These are phyloP conservation scores for Neofusicoccum kwambonambiense DNA, from an alignment of 2,329 filamentous ascomycete species.

Conservation along the genomic window DNA sequence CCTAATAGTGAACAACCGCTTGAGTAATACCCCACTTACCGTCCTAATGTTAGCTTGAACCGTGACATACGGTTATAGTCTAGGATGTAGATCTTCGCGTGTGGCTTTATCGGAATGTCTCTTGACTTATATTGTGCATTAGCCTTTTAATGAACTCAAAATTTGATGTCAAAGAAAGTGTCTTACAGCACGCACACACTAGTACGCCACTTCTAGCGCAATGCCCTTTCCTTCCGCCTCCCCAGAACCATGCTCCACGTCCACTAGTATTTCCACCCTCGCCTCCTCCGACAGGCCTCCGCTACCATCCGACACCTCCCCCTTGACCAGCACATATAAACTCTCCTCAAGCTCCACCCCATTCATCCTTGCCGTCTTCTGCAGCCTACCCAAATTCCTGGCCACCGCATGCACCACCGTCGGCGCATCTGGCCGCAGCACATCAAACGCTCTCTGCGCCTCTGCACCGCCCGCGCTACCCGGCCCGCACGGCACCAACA, in stretches of 20 bases:
- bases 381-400: slow-evolving; percentile 8
- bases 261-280: slow-evolving; percentile 7
- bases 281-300: neutral
- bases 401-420: slow-evolving; percentile 14
- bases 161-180: no score
- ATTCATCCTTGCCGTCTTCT: slow-evolving; percentile 16
- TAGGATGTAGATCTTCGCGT: no score
- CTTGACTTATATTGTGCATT: no score
- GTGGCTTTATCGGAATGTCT: no score
- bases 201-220: neutral
- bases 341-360: slow-evolving; percentile 4
- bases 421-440: slow-evolving; percentile 14
- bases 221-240: neutral
- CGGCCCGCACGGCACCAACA: slow-evolving; percentile 9
- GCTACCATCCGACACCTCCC: neutral
- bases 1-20: no score
- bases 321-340: neutral
- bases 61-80: no score
- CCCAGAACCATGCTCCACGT: neutral
- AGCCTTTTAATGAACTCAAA: no score
- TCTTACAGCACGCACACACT: neutral
- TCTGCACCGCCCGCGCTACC: neutral
- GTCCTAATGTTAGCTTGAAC: no score
- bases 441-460: slow-evolving; percentile 14
- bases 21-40: no score